Evolutionary conservation across 176 grass and related monocot genomes (phyloP).

Genomic region (Canna indica): DNA sequence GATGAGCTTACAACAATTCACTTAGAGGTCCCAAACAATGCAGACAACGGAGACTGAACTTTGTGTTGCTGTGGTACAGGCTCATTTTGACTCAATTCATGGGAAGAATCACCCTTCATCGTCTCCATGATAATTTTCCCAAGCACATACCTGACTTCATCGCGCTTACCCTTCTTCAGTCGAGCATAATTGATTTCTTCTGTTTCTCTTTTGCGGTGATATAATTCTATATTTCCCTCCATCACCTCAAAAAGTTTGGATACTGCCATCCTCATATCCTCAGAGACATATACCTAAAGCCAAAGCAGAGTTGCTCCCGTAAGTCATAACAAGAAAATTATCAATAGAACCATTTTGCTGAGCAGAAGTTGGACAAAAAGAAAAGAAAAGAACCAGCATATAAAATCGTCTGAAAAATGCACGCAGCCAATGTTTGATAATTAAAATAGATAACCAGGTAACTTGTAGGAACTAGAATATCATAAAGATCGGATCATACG

Average conservation of each 20-base stretch:
- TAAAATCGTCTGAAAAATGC: background rate
- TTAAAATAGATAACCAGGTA: background rate
- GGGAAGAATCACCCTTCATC: background rate
- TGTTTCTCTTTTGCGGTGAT: conserved; percentile 25
- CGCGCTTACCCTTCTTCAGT: conserved; percentile 39
- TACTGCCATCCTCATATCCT: conserved; percentile 30
- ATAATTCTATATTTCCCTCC: conserved; percentile 27
- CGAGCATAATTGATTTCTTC: conserved; percentile 48
- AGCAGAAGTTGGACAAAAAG: background rate
- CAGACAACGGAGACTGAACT: background rate
- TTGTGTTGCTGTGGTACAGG: background rate
- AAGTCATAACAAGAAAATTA: background rate
- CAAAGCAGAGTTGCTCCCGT: conserved; percentile 3
- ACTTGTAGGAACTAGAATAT: background rate
- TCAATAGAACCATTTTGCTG: background rate
- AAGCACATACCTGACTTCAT: conserved; percentile 57
- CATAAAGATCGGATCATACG: background rate
- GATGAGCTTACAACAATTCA: background rate
- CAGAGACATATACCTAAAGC: conserved; percentile 45
- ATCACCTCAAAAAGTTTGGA: conserved; percentile 38
- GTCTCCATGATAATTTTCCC: conserved; percentile 79
- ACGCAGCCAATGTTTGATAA: background rate
- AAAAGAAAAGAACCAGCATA: background rate
- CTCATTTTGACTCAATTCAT: background rate
- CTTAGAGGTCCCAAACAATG: conserved; percentile 9